Base-by-base conservation (phyloP, 371 early-diverging fungal genomes). In the Coelomomyces lativittatus region DNA sequence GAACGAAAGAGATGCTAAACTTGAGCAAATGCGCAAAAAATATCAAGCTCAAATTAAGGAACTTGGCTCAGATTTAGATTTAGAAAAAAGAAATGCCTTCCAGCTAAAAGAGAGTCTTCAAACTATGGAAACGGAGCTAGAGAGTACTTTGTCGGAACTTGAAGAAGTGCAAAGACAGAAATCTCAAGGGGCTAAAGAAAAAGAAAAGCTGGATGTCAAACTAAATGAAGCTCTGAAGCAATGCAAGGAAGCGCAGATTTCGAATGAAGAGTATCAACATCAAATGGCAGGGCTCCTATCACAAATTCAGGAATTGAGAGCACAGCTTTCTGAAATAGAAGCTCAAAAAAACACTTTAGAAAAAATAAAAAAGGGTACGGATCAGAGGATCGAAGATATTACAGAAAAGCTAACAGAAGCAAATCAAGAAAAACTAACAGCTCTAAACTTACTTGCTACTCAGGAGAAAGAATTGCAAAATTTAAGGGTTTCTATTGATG, bases 11-110 rank as follows among this genome's bases (percentile, higher is more conserved):
- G 82, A 79, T 31, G 59, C 52, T 26, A 59, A 64, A 3, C 61
- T 85, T 15, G 86, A 80, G 26, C 59, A 56, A 38, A 56, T 70
- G 49, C 64, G 74, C 8, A 60, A 59, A 32, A 84, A 81, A 60
- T 86, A 82, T 59, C 82, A 83, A 50, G 73, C 67, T 41, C 83
- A 87, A 64, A 58, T 85, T 28, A 79, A 80, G 44, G 70, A 75
- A 28, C 66, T 85, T 29, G 63, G 78, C 38, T 54, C 63, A 3
- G 88, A 86, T 54, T 63, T 87, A 15, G 88, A 88, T 49, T 54
- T 63, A 3, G 82, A 82, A 50, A 80, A 76, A 62, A 61, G 58
- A 44, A 70, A 67, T 48, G 38, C 63, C 23, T 49, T 79, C n/a
- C 59, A 60, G 26, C 61, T 82, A 52, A 82, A 81, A 54, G 80